Evolutionary conservation across 192 early-diverging fungal species (phyloP), one percentile per base, ranked within the genome.

Genomic region (Coemansia sp.): DNA sequence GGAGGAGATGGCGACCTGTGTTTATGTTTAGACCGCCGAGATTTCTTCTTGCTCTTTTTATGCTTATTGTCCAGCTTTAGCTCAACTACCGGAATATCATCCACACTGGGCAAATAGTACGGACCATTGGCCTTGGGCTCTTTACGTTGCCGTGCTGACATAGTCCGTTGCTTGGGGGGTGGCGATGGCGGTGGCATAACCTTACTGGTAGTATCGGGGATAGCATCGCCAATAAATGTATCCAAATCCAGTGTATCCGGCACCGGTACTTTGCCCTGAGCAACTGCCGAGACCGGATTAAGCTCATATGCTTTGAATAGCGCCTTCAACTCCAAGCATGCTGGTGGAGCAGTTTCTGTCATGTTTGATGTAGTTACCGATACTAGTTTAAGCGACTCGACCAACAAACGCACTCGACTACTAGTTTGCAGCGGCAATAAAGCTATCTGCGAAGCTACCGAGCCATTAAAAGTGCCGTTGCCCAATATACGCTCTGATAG

Each of bases 191-290:
- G 71, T 15, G 70, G 80, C 50, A 79, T 71, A 5, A 76, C 80
- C 13, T 69, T 79, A 16, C 58, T 60, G 16, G 84, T 82, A 2
- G 81, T 80, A 46, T 83, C 80, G 3, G 86, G 87, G 16, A 90
- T 79, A 12, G 88, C 84, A 3, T 86, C 84, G 55, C 84, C 80
- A 48, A 94, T 92, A 86, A 84, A 87, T 7, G 82, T 58, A 50
- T 94, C 92, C 20, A 96, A 69, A 65, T 94, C 90, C 38, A 98
- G 63, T 8, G 86, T 91, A 6, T 91, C 87, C 7, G 93, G 93
- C 3, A 96, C 68, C 14, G 92, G 89, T 1, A 98, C 93, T 62
- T 90, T 88, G 55, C 81, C 82, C 71, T 98, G 95, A 0, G 95
- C 95, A 37, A 88, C 89, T 3, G 86, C 81, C 12, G 91, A 91